Base-by-base conservation (phyloP, 2,329 filamentous ascomycete species). In the Stemphylium vesicarium region DNA sequence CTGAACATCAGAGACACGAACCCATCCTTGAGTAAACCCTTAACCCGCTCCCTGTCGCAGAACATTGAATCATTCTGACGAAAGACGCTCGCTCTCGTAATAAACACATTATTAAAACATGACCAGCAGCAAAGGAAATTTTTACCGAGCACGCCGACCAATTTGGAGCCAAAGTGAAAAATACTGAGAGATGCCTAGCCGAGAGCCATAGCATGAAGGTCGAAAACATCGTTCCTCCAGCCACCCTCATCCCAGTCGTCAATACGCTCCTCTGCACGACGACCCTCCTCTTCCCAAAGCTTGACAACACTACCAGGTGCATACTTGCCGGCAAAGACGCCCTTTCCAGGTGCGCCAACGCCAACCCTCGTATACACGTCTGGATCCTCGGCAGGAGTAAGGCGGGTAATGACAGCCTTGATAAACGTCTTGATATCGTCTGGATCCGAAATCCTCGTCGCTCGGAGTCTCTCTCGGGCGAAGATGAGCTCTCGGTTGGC, bases 171-270 rank as follows among this genome's bases (percentile, higher is more conserved):
- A 45, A 11, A 24, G 20, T 36, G 24, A 11, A 13, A 29, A 32
- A 31, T 8, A 11, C 42, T 52, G 31, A 2, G 7, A 42, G 16
- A 39, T 16, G 15, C 35, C 26, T 49, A 60, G 26, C 45, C 66
- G 39, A 67, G 54, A 43, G 68, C 68, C 69, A 71, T 69, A 4
- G 76, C 71, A 51, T 79, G 76, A 33, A 83, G 70, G 63, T 87
- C 82, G 58, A 96, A 96, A n/a, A 96, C 88, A 40, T 86, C 87
- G 73, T 96, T 96, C 64, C 89, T 84, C 92, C 92, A 96, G 0
- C 89, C 90, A 13, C 83, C 86, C 41, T 80, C 80, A 50, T 87
- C 84, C 69, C 87, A 87, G 61, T 94, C 89, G 61, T 93, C 86
- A 33, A 96, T 85, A 36, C 86, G 82, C 74, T 96, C 90, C 16